Percentiles rank a stretch among this genome's conserved stretches.
These are phyloP conservation scores for Candida sanyaensis DNA, from an alignment of 1,139 yeast genomes.

Conservation along the genomic window DNA sequence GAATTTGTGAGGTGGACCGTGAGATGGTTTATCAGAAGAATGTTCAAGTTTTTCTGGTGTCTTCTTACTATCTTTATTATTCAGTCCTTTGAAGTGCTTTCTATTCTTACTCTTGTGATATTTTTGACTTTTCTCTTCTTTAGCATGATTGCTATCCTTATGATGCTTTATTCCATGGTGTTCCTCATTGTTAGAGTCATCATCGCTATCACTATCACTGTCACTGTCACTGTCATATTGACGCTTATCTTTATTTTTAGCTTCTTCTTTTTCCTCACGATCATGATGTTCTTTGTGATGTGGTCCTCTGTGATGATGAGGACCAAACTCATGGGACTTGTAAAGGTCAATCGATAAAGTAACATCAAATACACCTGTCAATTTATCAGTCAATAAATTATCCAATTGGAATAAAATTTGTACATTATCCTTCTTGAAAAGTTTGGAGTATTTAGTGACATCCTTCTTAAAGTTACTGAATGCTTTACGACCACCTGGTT, in stretches of 20 bases:
- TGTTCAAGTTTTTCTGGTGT: slow-evolving; percentile 5
- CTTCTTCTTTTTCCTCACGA: slow-evolving; percentile 7
- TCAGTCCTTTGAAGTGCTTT: slow-evolving; percentile 1
- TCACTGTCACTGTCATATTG: not conserved
- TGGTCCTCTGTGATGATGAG: slow-evolving; percentile 2
- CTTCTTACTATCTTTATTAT: slow-evolving; percentile 4
- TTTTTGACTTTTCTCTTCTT: slow-evolving; percentile 1
- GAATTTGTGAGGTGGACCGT: slow-evolving; percentile 6
- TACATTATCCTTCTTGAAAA: slow-evolving; percentile 46
- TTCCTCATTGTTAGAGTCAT: not conserved
- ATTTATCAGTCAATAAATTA: slow-evolving; percentile 56
- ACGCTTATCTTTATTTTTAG: not conserved
- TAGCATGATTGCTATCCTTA: not conserved
- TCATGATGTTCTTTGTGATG: not conserved
- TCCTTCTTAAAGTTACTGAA: slow-evolving; percentile 61
- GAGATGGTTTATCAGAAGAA: slow-evolving; percentile 6
- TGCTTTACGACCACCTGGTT: slow-evolving; percentile 58
- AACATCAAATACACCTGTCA: slow-evolving; percentile 65
- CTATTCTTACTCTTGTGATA: slow-evolving; percentile 4
- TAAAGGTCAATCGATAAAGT: slow-evolving; percentile 55
- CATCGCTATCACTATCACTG: not conserved
- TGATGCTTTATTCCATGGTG: slow-evolving; percentile 1
- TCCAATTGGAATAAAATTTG: slow-evolving; percentile 58
- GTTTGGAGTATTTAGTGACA: slow-evolving; percentile 53
- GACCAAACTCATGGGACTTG: slow-evolving; percentile 12